Percentiles rank a stretch among this genome's conserved stretches.
These are phyloP conservation scores for Acanthamoeba castellanii DNA, from an alignment of 208 protist species.

Conservation along the genomic window DNA sequence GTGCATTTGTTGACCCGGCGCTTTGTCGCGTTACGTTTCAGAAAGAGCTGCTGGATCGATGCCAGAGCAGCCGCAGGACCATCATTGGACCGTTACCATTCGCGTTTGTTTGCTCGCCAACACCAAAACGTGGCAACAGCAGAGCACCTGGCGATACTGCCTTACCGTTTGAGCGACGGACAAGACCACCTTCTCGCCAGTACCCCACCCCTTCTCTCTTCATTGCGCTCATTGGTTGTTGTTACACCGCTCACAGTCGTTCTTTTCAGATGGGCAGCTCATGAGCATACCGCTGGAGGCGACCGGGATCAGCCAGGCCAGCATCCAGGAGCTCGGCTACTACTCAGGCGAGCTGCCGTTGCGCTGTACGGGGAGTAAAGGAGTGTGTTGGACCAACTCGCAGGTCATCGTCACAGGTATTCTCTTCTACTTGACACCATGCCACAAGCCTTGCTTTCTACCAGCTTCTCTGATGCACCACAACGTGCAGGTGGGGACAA, in stretches of 20 bases:
- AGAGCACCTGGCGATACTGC: background rate
- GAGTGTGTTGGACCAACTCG: background rate
- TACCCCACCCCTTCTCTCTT: background rate
- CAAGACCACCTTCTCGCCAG: background rate
- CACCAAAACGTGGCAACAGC: background rate
- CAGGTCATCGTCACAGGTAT: background rate
- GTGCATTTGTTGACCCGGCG: background rate
- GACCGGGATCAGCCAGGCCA: background rate
- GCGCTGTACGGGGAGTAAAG: background rate
- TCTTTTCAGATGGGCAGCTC: background rate
- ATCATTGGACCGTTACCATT: background rate
- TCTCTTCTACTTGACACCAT: background rate
- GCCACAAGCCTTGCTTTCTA: no score
- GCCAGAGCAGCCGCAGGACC: background rate
- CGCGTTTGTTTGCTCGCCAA: background rate
- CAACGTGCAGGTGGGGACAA: background rate
- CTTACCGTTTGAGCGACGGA: background rate
- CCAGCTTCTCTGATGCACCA: no score
- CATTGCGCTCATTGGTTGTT: background rate
- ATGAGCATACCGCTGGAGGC: background rate
- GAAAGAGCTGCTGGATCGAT: background rate
- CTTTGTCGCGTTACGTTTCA: background rate
- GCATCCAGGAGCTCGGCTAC: background rate
- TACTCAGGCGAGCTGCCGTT: background rate
- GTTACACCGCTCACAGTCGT: background rate